A percentile compares a stretch with the other conserved stretches of the same genome.
phyloP scores from a whole-genome alignment of 1,284 basidiomycete species.

The Tylopilus sp. region DNA sequence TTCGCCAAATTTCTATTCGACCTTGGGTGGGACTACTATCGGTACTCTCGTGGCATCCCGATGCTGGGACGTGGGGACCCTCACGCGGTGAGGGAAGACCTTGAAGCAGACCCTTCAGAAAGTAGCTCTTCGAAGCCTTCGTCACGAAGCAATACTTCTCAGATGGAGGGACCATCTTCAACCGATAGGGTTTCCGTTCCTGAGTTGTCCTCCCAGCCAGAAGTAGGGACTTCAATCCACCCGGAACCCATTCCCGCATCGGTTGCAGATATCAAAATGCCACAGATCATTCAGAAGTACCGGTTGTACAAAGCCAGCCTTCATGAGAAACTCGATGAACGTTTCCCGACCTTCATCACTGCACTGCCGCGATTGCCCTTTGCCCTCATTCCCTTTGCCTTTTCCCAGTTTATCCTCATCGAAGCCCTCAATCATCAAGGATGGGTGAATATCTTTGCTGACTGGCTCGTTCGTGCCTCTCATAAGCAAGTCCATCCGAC shows the following conservation, averaged over 20 bases:
- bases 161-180: background rate
- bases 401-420: constrained; percentile 96
- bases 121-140: background rate
- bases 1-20: constrained; percentile 78
- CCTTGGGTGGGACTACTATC: constrained; percentile 67
- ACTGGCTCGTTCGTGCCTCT: constrained; percentile 71
- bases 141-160: background rate
- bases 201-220: background rate
- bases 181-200: background rate
- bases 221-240: background rate
- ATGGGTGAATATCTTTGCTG: constrained; percentile 92
- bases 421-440: constrained; percentile 86
- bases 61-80: constrained; percentile 22
- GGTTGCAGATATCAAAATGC: constrained; percentile 2
- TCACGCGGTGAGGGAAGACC: constrained; percentile 4
- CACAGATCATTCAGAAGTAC: constrained; percentile 20
- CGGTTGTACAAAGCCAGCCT: constrained; percentile 32
- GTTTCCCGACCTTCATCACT: constrained; percentile 82
- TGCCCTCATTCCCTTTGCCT: constrained; percentile 90
- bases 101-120: background rate
- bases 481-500: constrained; percentile 58
- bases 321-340: constrained; percentile 43
- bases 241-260: background rate
- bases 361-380: constrained; percentile 82
- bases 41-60: constrained; percentile 43